A percentile compares a stretch with the other conserved stretches of the same genome.
Evolutionary conservation across 805 yeast species (phyloP).

Genomic region (Teunomyces aglyptinius): DNA sequence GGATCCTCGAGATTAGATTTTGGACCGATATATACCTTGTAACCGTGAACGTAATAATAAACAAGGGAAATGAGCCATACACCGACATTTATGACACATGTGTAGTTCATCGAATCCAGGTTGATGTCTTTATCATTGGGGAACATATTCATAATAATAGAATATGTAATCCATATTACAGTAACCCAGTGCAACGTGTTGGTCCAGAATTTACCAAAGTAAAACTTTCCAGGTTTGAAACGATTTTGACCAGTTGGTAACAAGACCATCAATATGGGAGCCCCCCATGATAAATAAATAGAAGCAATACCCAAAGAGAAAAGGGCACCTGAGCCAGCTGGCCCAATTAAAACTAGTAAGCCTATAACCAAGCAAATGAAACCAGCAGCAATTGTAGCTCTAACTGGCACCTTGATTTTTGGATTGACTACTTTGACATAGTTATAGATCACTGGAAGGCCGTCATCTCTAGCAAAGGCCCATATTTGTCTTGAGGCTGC

Average conservation of each 20-base stretch:
- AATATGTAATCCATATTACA: constrained; percentile 49
- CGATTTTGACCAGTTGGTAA: constrained; percentile 48
- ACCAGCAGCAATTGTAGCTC: constrained; percentile 59
- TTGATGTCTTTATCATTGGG: constrained; percentile 48
- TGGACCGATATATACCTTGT: constrained; percentile 60
- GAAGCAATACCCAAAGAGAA: constrained; percentile 65
- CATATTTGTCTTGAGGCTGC: constrained; percentile 71
- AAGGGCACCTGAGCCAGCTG: constrained; percentile 62
- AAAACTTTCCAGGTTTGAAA: constrained; percentile 66
- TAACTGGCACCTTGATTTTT: constrained; percentile 57
- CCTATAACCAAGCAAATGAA: constrained; percentile 52
- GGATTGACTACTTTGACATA: constrained; percentile 57
- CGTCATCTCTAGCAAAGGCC: constrained; percentile 78
- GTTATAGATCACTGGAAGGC: constrained; percentile 57
- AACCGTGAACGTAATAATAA: constrained; percentile 53
- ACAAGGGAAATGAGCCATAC: constrained; percentile 53
- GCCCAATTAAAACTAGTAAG: constrained; percentile 51
- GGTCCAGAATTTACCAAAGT: constrained; percentile 51
- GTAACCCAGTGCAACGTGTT: constrained; percentile 47
- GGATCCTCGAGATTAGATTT: constrained; percentile 12
- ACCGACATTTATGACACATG: constrained; percentile 61
- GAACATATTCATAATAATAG: constrained; percentile 59
- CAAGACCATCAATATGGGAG: constrained; percentile 52
- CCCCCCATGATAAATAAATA: constrained; percentile 61
- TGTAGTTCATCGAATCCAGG: constrained; percentile 62